Base-by-base conservation (phyloP, 345 rosid species). In the Raphanus raphanistrum region DNA sequence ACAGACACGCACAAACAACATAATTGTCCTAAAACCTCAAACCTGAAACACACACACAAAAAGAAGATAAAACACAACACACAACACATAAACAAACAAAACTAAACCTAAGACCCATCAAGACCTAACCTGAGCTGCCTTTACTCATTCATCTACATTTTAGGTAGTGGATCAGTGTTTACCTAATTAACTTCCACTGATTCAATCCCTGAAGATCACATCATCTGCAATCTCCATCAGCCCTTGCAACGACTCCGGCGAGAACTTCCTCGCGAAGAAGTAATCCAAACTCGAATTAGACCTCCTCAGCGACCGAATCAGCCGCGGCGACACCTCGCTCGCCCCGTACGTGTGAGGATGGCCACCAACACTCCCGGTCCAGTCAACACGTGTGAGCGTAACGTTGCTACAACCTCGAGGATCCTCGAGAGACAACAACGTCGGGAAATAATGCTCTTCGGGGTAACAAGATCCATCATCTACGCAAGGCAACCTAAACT, bases 381-480 rank as follows among this genome's bases (percentile, higher is more conserved):
- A 94, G 43, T 92, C 86, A n/a, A 94, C 98, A 38, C 89, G 84
- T 2, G 97, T 94, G 35, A 94, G 86, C 0, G 97, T 87, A 74
- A 84, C 88, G 9, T 76, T 80, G 61, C 80, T 87, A 84, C 96
- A 88, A 1, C 96, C 94, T 21, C 76, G 29, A 1, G 93, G 90
- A 82, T 94, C 97, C 70, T 67, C 52, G 81, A 90, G 87, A 3
- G 94, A 88, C 33, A 94, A 50, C n/a, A 91, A 72, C 0, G 98
- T 94, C 1, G 96, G 96, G 25, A 94, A 92, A 71, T 94, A 94
- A 79, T 94, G 97, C 70, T 92, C 97, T 66, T 94, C 98, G 0
- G 96, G 97, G 76, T 94, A 94, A 33, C 97, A 92, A 0, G 90
- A 84, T 0, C 85, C 83, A 0, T 41, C 1, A n/a, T 89, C 80